Conservation (phyloP, 2,329 filamentous ascomycete species). For the Drechmeria coniospora region DNA sequence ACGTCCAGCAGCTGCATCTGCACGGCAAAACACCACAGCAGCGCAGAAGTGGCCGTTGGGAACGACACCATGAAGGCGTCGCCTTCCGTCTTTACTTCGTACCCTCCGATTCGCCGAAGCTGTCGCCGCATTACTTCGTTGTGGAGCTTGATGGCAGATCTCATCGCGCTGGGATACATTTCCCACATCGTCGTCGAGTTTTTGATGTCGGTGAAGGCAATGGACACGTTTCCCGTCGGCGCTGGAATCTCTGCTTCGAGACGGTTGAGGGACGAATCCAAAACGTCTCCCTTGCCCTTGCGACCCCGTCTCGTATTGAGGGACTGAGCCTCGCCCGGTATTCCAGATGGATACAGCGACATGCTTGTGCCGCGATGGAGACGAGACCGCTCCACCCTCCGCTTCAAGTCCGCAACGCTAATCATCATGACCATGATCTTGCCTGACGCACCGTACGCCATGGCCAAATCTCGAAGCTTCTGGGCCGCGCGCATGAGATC, state of each 20-base stretch:
- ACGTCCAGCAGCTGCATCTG: slow-evolving; percentile 79
- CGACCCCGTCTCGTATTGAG: slow-evolving; percentile 49
- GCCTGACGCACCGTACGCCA: slow-evolving; percentile 81
- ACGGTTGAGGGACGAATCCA: slow-evolving; percentile 74
- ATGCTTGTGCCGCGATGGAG: slow-evolving; percentile 66
- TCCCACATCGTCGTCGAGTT: slow-evolving; percentile 96
- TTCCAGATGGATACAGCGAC: slow-evolving; percentile 64
- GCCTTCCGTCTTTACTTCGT: slow-evolving; percentile 98
- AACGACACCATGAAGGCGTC: slow-evolving; percentile 99
- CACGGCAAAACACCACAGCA: slow-evolving; percentile 93
- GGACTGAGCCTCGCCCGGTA: slow-evolving; percentile 54
- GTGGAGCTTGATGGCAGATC: slow-evolving; percentile 90
- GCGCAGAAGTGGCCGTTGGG: slow-evolving; percentile 81
- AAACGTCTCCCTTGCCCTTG: slow-evolving; percentile 45
- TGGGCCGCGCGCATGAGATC: slow-evolving; percentile 93
- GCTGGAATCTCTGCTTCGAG: slow-evolving; percentile 84
- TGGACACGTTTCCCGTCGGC: slow-evolving; percentile 76
- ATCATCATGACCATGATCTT: slow-evolving; percentile 99
- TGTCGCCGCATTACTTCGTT: slow-evolving; percentile 95
- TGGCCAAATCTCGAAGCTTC: slow-evolving; percentile 85
- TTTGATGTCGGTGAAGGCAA: slow-evolving; percentile 98
- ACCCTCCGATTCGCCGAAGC: slow-evolving; percentile 82
- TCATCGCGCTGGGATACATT: slow-evolving; percentile 86
- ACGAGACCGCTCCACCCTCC: slow-evolving; percentile 59
- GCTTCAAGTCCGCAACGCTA: slow-evolving; percentile 79